Evolutionary conservation across 495 filamentous ascomycete species (phyloP).

Genomic region (Acidomyces sp.): DNA sequence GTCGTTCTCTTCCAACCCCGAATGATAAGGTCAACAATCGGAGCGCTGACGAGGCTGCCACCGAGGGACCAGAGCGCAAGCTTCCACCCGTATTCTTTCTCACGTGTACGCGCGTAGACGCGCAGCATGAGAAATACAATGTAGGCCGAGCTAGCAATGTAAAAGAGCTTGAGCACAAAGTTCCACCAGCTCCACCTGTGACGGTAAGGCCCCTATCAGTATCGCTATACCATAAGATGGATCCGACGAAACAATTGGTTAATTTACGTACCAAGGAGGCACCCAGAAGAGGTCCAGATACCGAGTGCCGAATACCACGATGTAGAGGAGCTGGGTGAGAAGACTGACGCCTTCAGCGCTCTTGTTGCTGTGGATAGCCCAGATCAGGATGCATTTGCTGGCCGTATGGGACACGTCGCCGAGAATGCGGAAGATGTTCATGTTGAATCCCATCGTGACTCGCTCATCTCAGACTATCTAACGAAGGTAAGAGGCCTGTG

Average conservation of each 20-base stretch:
- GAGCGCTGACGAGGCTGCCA: constrained; percentile 47
- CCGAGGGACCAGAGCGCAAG: constrained; percentile 51
- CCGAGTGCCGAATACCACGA: constrained; percentile 68
- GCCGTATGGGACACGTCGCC: constrained; percentile 71
- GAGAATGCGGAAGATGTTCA: constrained; percentile 54
- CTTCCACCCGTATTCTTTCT: constrained; percentile 85
- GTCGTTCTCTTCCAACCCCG: constrained; percentile 28
- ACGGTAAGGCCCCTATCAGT: constrained; percentile 4
- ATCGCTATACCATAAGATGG: constrained; percentile 4
- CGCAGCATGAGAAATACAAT: constrained; percentile 77
- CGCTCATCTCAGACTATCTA: neutral
- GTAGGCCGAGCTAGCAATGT: constrained; percentile 72
- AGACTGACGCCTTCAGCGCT: constrained; percentile 93
- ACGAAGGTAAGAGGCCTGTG: neutral
- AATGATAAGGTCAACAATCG: constrained; percentile 54
- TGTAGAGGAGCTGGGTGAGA: constrained; percentile 83
- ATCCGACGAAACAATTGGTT: constrained; percentile 3
- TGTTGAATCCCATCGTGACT: constrained; percentile 6
- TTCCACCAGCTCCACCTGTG: constrained; percentile 45
- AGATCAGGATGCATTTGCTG: constrained; percentile 81
- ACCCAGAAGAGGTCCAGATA: constrained; percentile 68
- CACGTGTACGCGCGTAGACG: constrained; percentile 74
- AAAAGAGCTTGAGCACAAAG: constrained; percentile 72
- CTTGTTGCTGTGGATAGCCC: constrained; percentile 74
- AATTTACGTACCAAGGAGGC: constrained; percentile 19